Conservation (phyloP, 2,329 filamentous ascomycete species). For the Aspergillus sp. region DNA sequence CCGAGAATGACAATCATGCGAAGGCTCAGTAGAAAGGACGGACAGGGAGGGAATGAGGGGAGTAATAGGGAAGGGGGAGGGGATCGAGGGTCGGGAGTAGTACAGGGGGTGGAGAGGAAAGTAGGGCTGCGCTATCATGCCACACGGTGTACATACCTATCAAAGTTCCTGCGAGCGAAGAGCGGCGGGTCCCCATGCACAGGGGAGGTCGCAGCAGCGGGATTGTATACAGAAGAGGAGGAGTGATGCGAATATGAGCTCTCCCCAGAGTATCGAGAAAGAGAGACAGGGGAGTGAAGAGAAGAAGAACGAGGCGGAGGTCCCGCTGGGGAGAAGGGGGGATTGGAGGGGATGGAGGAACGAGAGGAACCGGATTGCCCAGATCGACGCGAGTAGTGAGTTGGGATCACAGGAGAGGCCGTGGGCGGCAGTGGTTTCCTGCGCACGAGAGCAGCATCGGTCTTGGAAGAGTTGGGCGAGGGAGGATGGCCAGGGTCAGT, state of each 20-base stretch:
- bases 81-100: constrained; percentile 8
- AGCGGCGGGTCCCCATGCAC: constrained; percentile 34
- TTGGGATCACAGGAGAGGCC: constrained; percentile 48
- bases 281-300: constrained; percentile 17
- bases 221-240: constrained; percentile 10
- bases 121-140: constrained; percentile 16
- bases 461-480: constrained; percentile 36
- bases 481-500: constrained; percentile 22
- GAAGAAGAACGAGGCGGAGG: constrained; percentile 11
- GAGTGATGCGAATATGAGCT: constrained; percentile 8
- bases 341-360: constrained; percentile 28
- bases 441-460: constrained; percentile 51
- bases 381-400: constrained; percentile 22
- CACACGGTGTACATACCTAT: constrained; percentile 39
- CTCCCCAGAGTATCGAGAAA: constrained; percentile 6
- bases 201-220: constrained; percentile 28
- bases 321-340: constrained; percentile 27
- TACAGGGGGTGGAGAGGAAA: constrained; percentile 16
- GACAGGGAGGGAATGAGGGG: constrained; percentile 9
- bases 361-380: constrained; percentile 29
- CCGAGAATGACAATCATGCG: constrained; percentile 27
- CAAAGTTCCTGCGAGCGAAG: constrained; percentile 42
- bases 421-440: constrained; percentile 60
- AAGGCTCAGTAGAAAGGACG: constrained; percentile 18
- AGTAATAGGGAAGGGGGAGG: constrained; percentile 12